These are phyloP conservation scores for Termitomyces heimii DNA, from an alignment of 768 basidiomycete species.

Conservation along the genomic window DNA sequence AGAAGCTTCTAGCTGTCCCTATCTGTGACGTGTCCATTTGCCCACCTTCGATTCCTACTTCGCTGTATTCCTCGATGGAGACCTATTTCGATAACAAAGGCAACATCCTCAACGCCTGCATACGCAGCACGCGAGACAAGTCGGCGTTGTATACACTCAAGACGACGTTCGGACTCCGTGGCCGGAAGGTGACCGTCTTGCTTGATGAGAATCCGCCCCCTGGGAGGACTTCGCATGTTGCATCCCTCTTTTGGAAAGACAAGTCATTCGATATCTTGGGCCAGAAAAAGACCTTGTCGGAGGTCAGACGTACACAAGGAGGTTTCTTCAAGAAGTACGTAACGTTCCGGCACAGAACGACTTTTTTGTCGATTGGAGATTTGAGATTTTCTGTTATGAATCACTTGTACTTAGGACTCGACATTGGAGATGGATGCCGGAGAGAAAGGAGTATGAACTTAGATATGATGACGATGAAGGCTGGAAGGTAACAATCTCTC, in stretches of 20 bases:
- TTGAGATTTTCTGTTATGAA: not conserved
- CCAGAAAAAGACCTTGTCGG: constrained; percentile 29
- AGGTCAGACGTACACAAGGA: constrained; percentile 33
- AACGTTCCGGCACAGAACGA: not conserved
- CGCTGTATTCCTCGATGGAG: constrained; percentile 30
- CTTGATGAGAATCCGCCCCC: constrained; percentile 40
- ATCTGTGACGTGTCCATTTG: constrained; percentile 1
- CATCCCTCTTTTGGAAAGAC: constrained; percentile 45
- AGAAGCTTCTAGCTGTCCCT: not conserved
- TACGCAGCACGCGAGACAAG: constrained; percentile 37
- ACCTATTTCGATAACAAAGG: constrained; percentile 45
- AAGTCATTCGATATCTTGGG: constrained; percentile 41
- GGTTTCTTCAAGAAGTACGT: constrained; percentile 31
- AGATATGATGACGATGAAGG: constrained; percentile 35
- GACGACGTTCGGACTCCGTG: constrained; percentile 37
- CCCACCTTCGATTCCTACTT: not conserved
- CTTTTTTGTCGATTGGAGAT: not conserved
- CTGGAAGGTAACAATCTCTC: constrained; percentile 28
- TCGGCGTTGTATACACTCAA: constrained; percentile 37
- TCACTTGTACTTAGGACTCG: constrained; percentile 20
- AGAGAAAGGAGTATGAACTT: constrained; percentile 39
- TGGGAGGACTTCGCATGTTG: constrained; percentile 30
- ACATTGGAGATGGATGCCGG: constrained; percentile 39
- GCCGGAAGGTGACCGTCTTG: constrained; percentile 38
- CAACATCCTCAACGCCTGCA: constrained; percentile 39